Evolutionary conservation across 1,284 basidiomycete genomes (phyloP).

Genomic region (Heterobasidion annosum): DNA sequence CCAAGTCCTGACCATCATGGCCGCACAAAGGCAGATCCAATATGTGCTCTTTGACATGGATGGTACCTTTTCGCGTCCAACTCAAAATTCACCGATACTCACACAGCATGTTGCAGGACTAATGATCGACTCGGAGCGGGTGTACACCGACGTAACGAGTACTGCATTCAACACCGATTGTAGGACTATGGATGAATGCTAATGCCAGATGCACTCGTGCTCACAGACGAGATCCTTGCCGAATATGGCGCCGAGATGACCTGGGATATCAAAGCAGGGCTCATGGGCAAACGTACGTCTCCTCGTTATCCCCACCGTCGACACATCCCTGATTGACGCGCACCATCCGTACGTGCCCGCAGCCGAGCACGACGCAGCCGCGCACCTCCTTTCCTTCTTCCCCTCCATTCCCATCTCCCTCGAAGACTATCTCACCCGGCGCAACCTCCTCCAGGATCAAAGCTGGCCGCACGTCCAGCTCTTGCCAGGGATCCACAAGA

Average conservation of each 20-base stretch:
- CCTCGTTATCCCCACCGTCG: background rate
- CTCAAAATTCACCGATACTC: too few relatives aligned
- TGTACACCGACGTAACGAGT: slow-evolving; percentile 76
- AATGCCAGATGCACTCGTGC: background rate
- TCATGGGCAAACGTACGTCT: slow-evolving; percentile 73
- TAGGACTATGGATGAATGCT: background rate
- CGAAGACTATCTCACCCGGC: slow-evolving; percentile 48
- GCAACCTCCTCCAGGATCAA: slow-evolving; percentile 48
- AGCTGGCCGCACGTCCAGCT: slow-evolving; percentile 59
- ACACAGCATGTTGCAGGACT: slow-evolving; percentile 23
- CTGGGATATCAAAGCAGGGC: slow-evolving; percentile 76
- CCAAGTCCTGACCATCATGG: background rate
- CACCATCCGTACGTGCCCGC: background rate
- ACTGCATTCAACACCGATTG: background rate
- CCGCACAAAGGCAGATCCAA: slow-evolving; percentile 28
- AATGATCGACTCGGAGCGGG: slow-evolving; percentile 63
- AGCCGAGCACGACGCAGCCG: slow-evolving; percentile 60
- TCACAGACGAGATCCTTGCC: slow-evolving; percentile 58
- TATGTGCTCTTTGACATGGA: slow-evolving; percentile 82
- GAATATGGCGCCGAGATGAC: slow-evolving; percentile 69
- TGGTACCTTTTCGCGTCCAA: slow-evolving; percentile 30
- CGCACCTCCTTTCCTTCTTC: slow-evolving; percentile 66
- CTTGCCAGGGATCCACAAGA: slow-evolving; percentile 57
- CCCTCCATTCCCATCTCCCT: slow-evolving; percentile 55
- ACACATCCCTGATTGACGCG: background rate